phyloP scores from a whole-genome alignment of 352 stramenopile species.

The Pythium aristosporum region DNA sequence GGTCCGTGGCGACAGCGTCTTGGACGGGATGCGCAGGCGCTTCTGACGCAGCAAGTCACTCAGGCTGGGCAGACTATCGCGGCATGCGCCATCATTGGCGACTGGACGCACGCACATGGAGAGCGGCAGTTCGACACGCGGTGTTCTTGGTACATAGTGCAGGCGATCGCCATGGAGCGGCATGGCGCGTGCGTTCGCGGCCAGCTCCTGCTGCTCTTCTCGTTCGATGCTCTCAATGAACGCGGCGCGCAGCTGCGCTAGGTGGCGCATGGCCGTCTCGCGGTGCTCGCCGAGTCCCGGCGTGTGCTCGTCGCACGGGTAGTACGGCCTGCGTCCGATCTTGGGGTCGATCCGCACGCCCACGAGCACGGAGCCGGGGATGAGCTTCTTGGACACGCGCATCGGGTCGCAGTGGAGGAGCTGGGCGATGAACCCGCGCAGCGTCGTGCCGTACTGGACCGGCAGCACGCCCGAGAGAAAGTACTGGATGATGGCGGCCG shows the following conservation, averaged over 20 bases:
- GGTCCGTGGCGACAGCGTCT: neutral
- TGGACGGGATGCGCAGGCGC: conserved; percentile 11
- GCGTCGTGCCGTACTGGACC: conserved; percentile 70
- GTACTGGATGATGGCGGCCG: conserved; percentile 64
- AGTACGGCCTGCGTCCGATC: conserved; percentile 69
- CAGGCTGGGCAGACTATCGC: conserved; percentile 15
- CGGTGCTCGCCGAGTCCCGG: conserved; percentile 39
- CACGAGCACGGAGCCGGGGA: conserved; percentile 57
- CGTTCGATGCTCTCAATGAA: conserved; percentile 69
- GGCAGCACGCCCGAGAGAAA: conserved; percentile 61
- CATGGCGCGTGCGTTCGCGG: neutral
- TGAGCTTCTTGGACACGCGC: conserved; percentile 82
- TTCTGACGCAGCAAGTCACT: conserved; percentile 22
- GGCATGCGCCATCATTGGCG: neutral
- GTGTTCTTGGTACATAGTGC: no score
- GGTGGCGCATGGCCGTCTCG: conserved; percentile 36
- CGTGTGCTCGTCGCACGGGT: conserved; percentile 52
- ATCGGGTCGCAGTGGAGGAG: conserved; percentile 75
- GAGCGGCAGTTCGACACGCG: neutral
- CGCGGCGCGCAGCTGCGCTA: conserved; percentile 36
- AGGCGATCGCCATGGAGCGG: conserved; percentile 47
- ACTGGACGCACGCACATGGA: neutral
- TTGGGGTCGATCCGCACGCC: conserved; percentile 74
- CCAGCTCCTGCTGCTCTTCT: conserved; percentile 34
- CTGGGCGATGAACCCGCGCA: conserved; percentile 67